phyloP scores from a whole-genome alignment of 106 monocot genomes.

The Amphibolis antarctica region DNA sequence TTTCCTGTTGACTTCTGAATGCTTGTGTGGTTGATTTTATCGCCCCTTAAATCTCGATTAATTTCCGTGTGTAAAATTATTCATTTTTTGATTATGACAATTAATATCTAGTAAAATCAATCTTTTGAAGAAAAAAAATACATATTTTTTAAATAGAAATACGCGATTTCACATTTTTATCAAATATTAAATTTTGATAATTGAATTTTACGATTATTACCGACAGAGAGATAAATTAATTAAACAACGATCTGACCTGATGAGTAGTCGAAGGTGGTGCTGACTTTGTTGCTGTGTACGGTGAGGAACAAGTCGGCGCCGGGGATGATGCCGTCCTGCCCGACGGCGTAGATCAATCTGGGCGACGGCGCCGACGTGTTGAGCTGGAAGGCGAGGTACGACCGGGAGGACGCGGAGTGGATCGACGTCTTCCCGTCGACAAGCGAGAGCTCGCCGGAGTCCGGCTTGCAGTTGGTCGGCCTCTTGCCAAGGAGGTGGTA shows the following conservation, averaged over 20 bases:
- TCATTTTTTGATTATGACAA: no score
- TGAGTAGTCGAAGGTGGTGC: not conserved
- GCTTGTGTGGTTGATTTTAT: no score
- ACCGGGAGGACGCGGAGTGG: not conserved
- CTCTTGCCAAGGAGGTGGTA: conserved; percentile 6
- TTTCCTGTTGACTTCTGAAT: no score
- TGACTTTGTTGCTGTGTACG: not conserved
- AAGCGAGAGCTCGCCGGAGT: not conserved
- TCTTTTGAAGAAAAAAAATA: no score
- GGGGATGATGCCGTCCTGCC: not conserved
- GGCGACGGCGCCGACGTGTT: conserved; percentile 1
- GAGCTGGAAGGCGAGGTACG: conserved; percentile 8
- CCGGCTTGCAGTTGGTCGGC: not conserved
- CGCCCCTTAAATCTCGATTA: no score
- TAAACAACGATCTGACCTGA: conserved; percentile 2
- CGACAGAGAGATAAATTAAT: no score
- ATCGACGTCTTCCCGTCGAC: not conserved
- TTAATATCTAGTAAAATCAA: no score
- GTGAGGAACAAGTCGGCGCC: conserved; percentile 1
- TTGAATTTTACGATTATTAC: no score
- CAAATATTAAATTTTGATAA: no score
- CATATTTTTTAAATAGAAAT: no score
- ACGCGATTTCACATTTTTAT: no score
- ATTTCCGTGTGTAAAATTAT: no score
- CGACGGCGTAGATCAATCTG: conserved; percentile 9